Percentiles rank a stretch among this genome's conserved stretches.
These are phyloP conservation scores for Aeschynomene evenia DNA, from an alignment of 306 rosid species.

Conservation along the genomic window DNA sequence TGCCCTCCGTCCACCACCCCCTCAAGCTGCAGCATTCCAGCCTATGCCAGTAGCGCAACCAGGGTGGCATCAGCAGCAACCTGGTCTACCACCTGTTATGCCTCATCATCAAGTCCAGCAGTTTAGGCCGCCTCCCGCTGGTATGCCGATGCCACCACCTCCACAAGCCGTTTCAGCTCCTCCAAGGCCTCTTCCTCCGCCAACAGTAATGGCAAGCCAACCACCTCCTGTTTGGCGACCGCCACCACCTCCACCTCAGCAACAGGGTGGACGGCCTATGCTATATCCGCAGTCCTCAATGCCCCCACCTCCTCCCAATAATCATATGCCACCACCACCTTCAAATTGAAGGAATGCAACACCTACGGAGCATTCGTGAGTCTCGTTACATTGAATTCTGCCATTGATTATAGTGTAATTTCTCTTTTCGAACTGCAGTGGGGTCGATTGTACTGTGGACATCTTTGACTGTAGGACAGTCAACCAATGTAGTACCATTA, in stretches of 20 bases:
- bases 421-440: conserved; percentile 23
- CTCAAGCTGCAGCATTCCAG: conserved; percentile 68
- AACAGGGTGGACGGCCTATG: conserved; percentile 56
- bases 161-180: conserved; percentile 52
- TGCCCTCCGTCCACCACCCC: conserved; percentile 74
- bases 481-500: neutral
- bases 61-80: conserved; percentile 82
- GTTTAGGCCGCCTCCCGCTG: conserved; percentile 73
- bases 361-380: neutral
- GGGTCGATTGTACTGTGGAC: conserved; percentile 24
- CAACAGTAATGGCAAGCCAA: conserved; percentile 76
- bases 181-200: conserved; percentile 86
- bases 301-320: conserved; percentile 64
- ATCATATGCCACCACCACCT: conserved; percentile 49
- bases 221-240: conserved; percentile 76
- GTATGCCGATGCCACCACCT: conserved; percentile 86
- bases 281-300: conserved; percentile 56
- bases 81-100: conserved; percentile 59
- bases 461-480: neutral
- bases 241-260: conserved; percentile 62
- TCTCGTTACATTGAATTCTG: conserved; percentile 20
- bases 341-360: conserved; percentile 36
- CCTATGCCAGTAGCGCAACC: conserved; percentile 69
- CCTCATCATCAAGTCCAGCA: conserved; percentile 82
- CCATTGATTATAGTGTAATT: conserved; percentile 19